These are phyloP conservation scores for Acorus calamus DNA, from an alignment of 106 monocot genomes.

Conservation along the genomic window DNA sequence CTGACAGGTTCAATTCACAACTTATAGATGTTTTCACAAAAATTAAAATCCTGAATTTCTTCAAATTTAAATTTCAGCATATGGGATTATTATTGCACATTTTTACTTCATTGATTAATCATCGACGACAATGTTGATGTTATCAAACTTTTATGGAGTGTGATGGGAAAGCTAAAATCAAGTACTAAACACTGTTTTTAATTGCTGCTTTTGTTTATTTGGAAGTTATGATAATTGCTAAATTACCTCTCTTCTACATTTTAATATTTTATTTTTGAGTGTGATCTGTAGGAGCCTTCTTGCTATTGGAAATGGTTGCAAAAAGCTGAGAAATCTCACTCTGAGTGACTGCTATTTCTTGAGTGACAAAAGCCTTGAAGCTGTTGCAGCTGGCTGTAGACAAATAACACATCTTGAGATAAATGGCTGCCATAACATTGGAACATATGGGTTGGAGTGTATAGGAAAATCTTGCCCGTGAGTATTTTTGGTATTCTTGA, in stretches of 20 bases:
- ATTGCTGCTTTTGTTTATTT: too few species aligned
- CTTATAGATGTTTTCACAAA: neutral
- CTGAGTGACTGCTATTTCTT: conserved; percentile 80
- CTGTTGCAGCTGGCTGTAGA: conserved; percentile 68
- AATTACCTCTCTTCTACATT: neutral
- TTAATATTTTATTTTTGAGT: conserved; percentile 5
- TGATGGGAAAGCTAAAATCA: too few species aligned
- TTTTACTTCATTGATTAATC: too few species aligned
- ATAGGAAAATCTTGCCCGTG: conserved; percentile 86
- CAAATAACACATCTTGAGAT: conserved; percentile 63
- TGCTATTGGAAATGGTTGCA: conserved; percentile 91
- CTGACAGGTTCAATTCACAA: conserved; percentile 48
- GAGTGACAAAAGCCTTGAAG: conserved; percentile 78
- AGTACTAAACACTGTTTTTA: too few species aligned
- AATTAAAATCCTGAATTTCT: neutral
- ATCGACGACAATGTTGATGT: too few species aligned
- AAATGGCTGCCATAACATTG: conserved; percentile 91
- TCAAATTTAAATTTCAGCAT: too few species aligned
- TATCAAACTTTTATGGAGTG: too few species aligned
- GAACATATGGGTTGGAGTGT: conserved; percentile 58
- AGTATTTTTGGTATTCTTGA: conserved; percentile 12
- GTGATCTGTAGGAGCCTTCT: conserved; percentile 52
- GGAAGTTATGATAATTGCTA: too few species aligned
- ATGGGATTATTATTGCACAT: too few species aligned
- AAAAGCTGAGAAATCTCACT: conserved; percentile 62